Evolutionary conservation across 2,329 filamentous ascomycete genomes (phyloP).

Genomic region (Talaromyces pinophilus): DNA sequence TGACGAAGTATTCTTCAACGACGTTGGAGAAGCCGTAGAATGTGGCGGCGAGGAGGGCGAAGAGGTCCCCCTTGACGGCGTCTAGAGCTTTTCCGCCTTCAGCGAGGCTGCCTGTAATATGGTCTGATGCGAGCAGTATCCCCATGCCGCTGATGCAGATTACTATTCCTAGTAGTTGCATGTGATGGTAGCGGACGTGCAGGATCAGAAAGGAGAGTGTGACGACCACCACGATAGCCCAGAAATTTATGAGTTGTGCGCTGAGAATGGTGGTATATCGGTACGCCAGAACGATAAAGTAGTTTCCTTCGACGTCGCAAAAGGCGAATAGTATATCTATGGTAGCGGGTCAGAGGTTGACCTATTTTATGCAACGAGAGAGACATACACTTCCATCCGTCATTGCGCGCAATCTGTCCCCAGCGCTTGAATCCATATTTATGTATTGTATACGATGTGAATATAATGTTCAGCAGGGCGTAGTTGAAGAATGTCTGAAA

Average conservation of each 20-base stretch:
- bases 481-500: constrained; percentile 98
- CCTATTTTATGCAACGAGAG: not conserved
- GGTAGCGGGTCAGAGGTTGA: not conserved
- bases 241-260: constrained; percentile 96
- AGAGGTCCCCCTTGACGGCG: constrained; percentile 90
- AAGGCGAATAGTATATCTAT: constrained; percentile 81
- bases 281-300: constrained; percentile 95
- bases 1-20: constrained; percentile 91
- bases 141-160: constrained; percentile 91
- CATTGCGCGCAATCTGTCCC: constrained; percentile 61
- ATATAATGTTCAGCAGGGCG: constrained; percentile 76
- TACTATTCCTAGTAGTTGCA: constrained; percentile 83
- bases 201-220: constrained; percentile 79
- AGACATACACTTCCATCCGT: constrained; percentile 77
- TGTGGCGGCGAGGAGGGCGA: constrained; percentile 83
- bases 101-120: constrained; percentile 72
- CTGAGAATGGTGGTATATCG: constrained; percentile 88
- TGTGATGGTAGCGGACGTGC: constrained; percentile 82
- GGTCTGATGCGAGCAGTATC: constrained; percentile 81
- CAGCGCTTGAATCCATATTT: constrained; percentile 75
- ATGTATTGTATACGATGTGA: constrained; percentile 76
- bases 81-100: constrained; percentile 54
- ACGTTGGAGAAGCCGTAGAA: constrained; percentile 91
- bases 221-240: constrained; percentile 94
- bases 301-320: constrained; percentile 94